Percentiles rank a stretch among this genome's conserved stretches.
Conservation (phyloP, 352 stramenopile genomes). For the Phytophthora citricola region DNA sequence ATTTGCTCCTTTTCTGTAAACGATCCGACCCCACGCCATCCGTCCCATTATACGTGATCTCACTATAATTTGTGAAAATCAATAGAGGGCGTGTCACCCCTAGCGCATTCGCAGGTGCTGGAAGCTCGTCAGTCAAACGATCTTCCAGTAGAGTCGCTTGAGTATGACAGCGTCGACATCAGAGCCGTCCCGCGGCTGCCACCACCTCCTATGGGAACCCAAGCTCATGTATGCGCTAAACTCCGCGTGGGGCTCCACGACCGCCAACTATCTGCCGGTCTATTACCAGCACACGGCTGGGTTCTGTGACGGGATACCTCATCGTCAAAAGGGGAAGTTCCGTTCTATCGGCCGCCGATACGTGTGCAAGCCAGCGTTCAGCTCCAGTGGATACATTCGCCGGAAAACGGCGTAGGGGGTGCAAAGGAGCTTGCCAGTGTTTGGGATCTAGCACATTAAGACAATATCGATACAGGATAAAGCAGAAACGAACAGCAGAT, state of each 20-base stretch:
- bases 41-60: background rate
- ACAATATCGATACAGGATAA: constrained; percentile 5
- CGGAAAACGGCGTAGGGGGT: constrained; percentile 49
- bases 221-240: constrained; percentile 79
- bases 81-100: constrained; percentile 6
- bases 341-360: constrained; percentile 79
- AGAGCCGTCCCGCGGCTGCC: background rate
- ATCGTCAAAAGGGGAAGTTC: constrained; percentile 87
- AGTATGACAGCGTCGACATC: constrained; percentile 4
- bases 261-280: constrained; percentile 74
- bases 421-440: background rate
- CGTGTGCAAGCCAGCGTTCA: constrained; percentile 88
- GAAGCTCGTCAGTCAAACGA: background rate
- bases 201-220: constrained; percentile 46
- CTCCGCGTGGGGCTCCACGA: constrained; percentile 58
- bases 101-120: constrained; percentile 32
- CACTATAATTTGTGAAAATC: background rate
- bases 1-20: constrained; percentile 18
- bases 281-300: constrained; percentile 66
- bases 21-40: constrained; percentile 38
- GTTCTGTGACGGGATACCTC: constrained; percentile 64
- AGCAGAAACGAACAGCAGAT: constrained; percentile 12
- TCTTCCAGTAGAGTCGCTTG: background rate
- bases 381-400: constrained; percentile 87
- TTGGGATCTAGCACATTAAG: background rate